phyloP scores from a whole-genome alignment of 2,329 filamentous ascomycete species.

The Elsinoe perseae region DNA sequence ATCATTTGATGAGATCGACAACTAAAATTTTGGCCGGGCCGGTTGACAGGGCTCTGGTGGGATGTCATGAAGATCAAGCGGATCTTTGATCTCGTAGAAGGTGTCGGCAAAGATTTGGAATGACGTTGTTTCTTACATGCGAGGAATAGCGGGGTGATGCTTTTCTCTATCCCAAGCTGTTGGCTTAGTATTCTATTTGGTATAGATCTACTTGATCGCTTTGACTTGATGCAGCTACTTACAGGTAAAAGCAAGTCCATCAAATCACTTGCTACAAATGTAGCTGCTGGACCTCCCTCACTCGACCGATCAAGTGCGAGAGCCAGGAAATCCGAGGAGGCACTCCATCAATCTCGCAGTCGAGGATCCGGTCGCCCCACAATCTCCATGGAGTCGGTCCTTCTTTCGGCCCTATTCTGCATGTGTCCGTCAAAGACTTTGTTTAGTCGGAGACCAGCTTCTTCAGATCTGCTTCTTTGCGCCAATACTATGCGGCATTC shows the following conservation, averaged over 20 bases:
- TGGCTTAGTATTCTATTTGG: neutral
- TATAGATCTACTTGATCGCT: neutral
- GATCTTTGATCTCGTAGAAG: neutral
- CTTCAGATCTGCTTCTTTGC: neutral
- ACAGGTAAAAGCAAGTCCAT: neutral
- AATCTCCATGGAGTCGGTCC: neutral
- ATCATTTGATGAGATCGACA: neutral
- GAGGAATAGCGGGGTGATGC: constrained; percentile 1
- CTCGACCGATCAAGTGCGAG: neutral
- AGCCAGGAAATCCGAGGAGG: neutral
- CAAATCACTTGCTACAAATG: too few species aligned
- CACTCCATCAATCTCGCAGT: neutral
- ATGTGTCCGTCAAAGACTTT: neutral
- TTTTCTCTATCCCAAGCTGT: neutral
- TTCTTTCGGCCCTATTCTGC: neutral
- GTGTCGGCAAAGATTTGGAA: neutral
- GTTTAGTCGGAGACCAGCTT: neutral
- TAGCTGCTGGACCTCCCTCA: neutral
- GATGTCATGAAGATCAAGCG: neutral
- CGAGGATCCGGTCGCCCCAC: constrained; percentile 5
- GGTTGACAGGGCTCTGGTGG: neutral
- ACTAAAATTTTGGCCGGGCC: constrained; percentile 5
- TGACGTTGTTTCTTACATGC: constrained; percentile 4
- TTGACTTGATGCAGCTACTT: neutral
- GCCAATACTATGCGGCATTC: neutral